These are phyloP conservation scores for Syzygium jambos DNA, from an alignment of 345 rosid genomes.

Conservation along the genomic window DNA sequence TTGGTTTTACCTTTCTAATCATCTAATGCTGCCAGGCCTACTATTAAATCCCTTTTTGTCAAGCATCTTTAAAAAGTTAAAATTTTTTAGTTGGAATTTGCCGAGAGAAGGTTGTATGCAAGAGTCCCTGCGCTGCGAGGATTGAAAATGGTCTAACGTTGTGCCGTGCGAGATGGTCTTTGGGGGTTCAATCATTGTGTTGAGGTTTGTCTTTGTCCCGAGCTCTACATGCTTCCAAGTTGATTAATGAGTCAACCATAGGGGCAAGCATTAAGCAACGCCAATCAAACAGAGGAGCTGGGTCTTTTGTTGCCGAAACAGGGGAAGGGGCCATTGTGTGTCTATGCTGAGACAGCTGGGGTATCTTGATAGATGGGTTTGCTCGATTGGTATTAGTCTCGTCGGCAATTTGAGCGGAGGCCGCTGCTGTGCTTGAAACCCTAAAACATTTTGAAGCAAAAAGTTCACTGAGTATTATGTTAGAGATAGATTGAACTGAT, in stretches of 20 bases:
- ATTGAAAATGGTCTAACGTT: background rate
- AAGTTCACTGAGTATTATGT: too few species aligned
- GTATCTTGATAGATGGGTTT: too few species aligned
- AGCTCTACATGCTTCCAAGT: background rate
- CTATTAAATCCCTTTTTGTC: background rate
- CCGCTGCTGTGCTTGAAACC: too few species aligned
- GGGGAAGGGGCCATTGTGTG: too few species aligned
- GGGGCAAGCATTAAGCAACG: background rate
- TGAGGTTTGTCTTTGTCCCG: background rate
- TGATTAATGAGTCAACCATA: background rate
- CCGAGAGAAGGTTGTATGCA: background rate
- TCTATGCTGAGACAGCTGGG: too few species aligned
- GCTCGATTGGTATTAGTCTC: too few species aligned
- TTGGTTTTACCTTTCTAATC: background rate
- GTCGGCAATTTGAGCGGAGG: too few species aligned
- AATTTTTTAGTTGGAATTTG: background rate
- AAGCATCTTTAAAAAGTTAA: background rate
- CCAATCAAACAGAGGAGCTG: background rate
- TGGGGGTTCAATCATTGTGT: background rate
- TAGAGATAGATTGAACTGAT: too few species aligned
- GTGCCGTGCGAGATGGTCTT: background rate
- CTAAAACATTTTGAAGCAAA: too few species aligned
- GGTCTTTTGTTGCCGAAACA: too few species aligned
- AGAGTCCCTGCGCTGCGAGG: background rate
- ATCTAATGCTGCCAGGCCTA: background rate